Base-by-base conservation (phyloP, 768 basidiomycete genomes). In the Kwoniella sp. region DNA sequence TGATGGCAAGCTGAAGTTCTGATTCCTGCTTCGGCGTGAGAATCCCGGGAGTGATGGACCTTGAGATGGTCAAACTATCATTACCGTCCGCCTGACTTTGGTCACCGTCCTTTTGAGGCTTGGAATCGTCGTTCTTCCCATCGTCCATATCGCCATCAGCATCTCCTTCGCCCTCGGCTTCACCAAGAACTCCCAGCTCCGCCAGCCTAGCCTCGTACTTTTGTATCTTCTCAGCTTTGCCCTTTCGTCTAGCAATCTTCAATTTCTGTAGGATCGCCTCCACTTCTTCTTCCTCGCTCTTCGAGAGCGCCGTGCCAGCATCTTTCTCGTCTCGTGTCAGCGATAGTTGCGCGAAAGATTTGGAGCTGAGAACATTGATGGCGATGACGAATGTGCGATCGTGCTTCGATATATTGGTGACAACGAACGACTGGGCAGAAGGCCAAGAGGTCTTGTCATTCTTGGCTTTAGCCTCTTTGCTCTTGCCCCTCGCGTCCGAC, bases 251-350 rank as follows among this genome's bases (percentile, higher is more conserved):
- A 0, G 74, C 75, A 26, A 79, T 79, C 58, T 80, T 80, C 50
- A 80, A 64, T 61, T 80, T 80, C 61, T 80, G 79, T 7, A 77
- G 53, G 9, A 80, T 57, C 26, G 54, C 68, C 66, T 80, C 79
- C 0, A 78, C 68, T 57, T 77, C 73, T 48, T 80, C 75, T 58
- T 79, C 78, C 56, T 79, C 76, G 13, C 29, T 57, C 47, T 78
- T 76, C 15, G 73, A 73, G 26, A 79, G 56, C 0, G 71, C 76
- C 8, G 63, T 64, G 13, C 74, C 74, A 7, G 68, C 69, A 54
- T 75, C 73, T 8, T 67, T 65, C 34, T 75, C 73, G 55, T 74
- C 74, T 25, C 58, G 52, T 12, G 54, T 64, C 25, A 79, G 51
- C 0, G 48, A 61, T n/a, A 77, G 54, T 29, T 69, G 65, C 1